These are phyloP conservation scores for Fusarium gaditjirri DNA, from an alignment of 2,329 filamentous ascomycete species.

Conservation along the genomic window DNA sequence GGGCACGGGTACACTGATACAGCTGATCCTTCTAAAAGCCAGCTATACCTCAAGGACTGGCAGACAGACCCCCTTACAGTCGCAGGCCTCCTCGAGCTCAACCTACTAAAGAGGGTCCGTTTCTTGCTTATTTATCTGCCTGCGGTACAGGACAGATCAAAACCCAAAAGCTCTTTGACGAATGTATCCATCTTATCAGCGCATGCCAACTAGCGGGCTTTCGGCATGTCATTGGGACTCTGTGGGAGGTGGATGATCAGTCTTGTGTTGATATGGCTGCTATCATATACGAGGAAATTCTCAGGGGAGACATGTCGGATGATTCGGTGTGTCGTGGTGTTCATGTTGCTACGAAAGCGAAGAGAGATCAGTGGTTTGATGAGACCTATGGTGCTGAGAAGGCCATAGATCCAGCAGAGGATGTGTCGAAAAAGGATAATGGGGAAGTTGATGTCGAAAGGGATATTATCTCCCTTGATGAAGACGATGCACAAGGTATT, in stretches of 20 bases:
- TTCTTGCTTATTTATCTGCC: background rate
- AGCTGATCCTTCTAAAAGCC: background rate
- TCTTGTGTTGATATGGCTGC: background rate
- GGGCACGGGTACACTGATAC: background rate
- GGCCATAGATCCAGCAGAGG: rapidly evolving
- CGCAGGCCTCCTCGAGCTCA: background rate
- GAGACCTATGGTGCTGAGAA: background rate
- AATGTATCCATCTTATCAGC: background rate
- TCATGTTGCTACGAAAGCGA: background rate
- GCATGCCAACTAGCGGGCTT: background rate
- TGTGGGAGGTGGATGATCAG: background rate
- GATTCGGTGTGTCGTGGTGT: background rate
- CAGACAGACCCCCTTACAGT: background rate
- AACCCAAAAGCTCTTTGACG: background rate
- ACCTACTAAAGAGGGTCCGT: rapidly evolving
- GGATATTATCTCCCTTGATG: background rate
- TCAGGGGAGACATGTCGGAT: background rate
- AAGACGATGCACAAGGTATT: background rate
- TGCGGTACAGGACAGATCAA: background rate
- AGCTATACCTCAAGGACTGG: background rate
- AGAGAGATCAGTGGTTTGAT: background rate
- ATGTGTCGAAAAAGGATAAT: rapidly evolving
- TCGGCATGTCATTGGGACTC: background rate
- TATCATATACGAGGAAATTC: background rate
- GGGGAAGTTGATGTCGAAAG: rapidly evolving